Evolutionary conservation across 129 eudicot genomes (phyloP), one percentile per base, ranked within the genome.

Genomic region (Tagetes patula): DNA sequence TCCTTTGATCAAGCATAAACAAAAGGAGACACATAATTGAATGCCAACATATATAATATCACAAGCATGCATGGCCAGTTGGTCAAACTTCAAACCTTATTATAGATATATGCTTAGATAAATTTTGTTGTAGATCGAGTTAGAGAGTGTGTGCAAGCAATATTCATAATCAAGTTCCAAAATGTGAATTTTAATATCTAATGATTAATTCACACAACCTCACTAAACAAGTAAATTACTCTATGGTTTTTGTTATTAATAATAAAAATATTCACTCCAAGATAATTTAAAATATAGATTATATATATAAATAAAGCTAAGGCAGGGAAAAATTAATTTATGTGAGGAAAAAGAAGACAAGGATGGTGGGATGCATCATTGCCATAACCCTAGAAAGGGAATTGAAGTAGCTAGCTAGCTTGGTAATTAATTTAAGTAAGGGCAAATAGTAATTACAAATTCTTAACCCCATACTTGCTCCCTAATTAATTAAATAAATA

Each of bases 281-380:
- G 38, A 41, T 32, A 40, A 41, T 32, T 6, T 14, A 58, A 58
- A 58, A 47, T 32, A 59, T 59, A 40, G 1, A 32, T 20, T 20
- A 20, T 20, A 20, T 40, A 33, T 0, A 33, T 32, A 10, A 48
- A 37, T 33, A 10, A 55, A 76, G 67, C 27, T 37, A 62, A 72
- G 11, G 56, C 40, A 36, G 37, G 50, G 71, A 70, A 62, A 30
- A 12, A n/a, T 32, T 61, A 78, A 62, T 32, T 62, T 78, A 78
- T 71, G 9, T 41, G 14, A 38, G 42, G n/a, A 53, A 73, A 73
- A 76, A 55, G 70, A 77, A 56, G 82, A 78, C 82, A 79, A 65
- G 77, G 73, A 30, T 79, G 45, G 73, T 79, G 78, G 82, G 77
- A 71, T 79, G 73, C 78, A 79, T 79, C 78, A 72, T 79, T 72